Percentiles rank a stretch among this genome's conserved stretches.
phyloP scores from a whole-genome alignment of 371 early-diverging fungal species.

The Circinella umbellata region DNA sequence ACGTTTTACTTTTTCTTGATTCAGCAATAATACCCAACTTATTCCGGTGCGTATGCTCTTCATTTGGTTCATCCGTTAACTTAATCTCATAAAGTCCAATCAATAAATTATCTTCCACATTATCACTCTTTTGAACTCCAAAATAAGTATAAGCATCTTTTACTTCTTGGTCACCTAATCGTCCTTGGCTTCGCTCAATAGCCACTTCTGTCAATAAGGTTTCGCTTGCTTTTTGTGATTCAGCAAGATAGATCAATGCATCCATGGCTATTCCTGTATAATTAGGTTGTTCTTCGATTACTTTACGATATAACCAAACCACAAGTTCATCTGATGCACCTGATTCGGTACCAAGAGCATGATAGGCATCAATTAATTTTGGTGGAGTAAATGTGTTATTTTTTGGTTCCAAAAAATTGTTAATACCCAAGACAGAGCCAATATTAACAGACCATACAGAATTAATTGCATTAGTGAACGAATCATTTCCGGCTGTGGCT shows the following conservation, averaged over 20 bases:
- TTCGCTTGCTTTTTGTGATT: conserved; percentile 35
- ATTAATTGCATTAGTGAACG: background rate
- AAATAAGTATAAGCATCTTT: conserved; percentile 59
- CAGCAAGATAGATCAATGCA: conserved; percentile 42
- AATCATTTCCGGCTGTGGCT: conserved; percentile 10
- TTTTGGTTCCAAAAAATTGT: conserved; percentile 12
- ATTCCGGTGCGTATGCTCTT: conserved; percentile 29
- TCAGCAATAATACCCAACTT: conserved; percentile 39
- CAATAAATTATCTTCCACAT: conserved; percentile 35
- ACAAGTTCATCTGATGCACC: conserved; percentile 55
- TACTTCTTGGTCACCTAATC: conserved; percentile 48
- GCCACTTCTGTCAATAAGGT: conserved; percentile 46
- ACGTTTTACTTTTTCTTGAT: conserved; percentile 29
- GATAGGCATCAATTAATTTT: conserved; percentile 32
- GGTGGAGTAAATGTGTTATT: conserved; percentile 1
- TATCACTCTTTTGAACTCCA: conserved; percentile 36
- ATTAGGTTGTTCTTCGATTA: conserved; percentile 37
- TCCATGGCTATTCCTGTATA: conserved; percentile 41
- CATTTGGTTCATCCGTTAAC: conserved; percentile 39
- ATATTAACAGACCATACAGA: background rate
- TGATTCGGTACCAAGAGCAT: conserved; percentile 49
- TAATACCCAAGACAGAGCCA: conserved; percentile 5
- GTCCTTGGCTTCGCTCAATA: conserved; percentile 51
- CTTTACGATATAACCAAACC: conserved; percentile 50
- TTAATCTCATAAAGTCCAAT: conserved; percentile 41